A percentile compares a stretch with the other conserved stretches of the same genome.
Evolutionary conservation across 2,329 filamentous ascomycete species (phyloP).

Genomic region (Fusarium robinianum): DNA sequence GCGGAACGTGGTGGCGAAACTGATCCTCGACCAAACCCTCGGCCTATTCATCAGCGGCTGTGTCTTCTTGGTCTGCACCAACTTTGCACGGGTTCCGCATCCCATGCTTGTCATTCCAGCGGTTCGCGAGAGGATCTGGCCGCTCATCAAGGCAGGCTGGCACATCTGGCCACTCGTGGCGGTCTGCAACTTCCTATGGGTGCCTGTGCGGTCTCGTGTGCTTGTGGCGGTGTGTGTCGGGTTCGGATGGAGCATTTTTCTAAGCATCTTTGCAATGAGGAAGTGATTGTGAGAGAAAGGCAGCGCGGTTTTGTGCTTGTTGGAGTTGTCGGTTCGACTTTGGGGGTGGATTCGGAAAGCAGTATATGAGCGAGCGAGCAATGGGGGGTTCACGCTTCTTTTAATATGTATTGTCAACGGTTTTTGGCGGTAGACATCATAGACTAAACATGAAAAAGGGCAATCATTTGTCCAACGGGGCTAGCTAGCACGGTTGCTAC

Average conservation of each 20-base stretch:
- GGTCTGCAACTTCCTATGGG: conserved; percentile 43
- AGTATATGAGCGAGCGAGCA: no score
- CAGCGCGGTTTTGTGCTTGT: neutral
- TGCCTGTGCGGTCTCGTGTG: conserved; percentile 43
- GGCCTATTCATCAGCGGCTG: conserved; percentile 42
- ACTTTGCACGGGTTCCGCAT: conserved; percentile 39
- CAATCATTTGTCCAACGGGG: no score
- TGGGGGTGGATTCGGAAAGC: no score
- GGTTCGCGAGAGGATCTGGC: conserved; percentile 36
- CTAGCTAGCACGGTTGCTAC: no score
- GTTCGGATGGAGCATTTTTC: conserved; percentile 45
- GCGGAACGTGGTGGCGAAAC: conserved; percentile 42
- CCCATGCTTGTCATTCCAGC: conserved; percentile 34
- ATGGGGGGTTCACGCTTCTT: no score
- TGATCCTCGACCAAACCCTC: conserved; percentile 45
- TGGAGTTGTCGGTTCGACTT: no score
- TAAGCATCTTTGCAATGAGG: conserved; percentile 42
- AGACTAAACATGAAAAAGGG: no score
- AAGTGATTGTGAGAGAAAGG: conserved; percentile 4
- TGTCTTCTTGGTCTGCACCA: conserved; percentile 44
- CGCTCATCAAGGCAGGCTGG: conserved; percentile 43
- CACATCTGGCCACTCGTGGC: conserved; percentile 45
- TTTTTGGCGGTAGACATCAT: no score
- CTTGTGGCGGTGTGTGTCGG: conserved; percentile 44
- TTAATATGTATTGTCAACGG: no score